A percentile compares a stretch with the other conserved stretches of the same genome.
These are phyloP conservation scores for Chlamydomonas urium DNA, from an alignment of 139 green algal genomes.

Conservation along the genomic window DNA sequence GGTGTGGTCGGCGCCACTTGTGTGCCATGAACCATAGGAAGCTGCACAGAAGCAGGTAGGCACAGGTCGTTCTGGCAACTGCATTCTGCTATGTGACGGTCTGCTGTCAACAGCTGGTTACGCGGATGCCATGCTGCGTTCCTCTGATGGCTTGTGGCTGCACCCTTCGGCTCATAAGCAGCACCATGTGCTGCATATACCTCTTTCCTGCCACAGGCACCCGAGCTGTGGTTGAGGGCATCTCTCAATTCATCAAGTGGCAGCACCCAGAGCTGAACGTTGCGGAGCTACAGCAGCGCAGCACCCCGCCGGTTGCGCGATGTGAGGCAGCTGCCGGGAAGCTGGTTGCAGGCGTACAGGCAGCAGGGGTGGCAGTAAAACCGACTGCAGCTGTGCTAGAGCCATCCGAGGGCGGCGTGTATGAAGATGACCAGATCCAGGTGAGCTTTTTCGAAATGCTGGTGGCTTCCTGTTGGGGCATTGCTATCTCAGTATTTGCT, in stretches of 20 bases:
- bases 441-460: conserved; percentile 31
- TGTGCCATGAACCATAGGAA: too few species aligned
- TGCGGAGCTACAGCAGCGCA: conserved; percentile 18
- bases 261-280: conserved; percentile 46
- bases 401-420: conserved; percentile 2
- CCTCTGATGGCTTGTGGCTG: background rate
- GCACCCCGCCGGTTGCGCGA: background rate
- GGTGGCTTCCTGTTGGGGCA: background rate
- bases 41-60: background rate
- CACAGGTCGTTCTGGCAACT: background rate
- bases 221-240: conserved; percentile 17
- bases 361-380: too few species aligned
- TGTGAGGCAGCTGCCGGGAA: background rate
- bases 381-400: conserved; percentile 10
- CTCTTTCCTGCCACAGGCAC: conserved; percentile 19
- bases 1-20: too few species aligned
- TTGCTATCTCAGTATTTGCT: too few species aligned
- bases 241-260: conserved; percentile 57
- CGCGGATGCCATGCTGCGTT: too few species aligned
- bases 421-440: conserved; percentile 48
- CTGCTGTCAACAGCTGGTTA: background rate
- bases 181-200: background rate
- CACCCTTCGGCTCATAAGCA: background rate
- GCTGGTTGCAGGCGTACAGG: background rate
- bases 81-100: background rate